Base-by-base conservation (phyloP, 495 filamentous ascomycete genomes). In the Gamarada debralockiae region DNA sequence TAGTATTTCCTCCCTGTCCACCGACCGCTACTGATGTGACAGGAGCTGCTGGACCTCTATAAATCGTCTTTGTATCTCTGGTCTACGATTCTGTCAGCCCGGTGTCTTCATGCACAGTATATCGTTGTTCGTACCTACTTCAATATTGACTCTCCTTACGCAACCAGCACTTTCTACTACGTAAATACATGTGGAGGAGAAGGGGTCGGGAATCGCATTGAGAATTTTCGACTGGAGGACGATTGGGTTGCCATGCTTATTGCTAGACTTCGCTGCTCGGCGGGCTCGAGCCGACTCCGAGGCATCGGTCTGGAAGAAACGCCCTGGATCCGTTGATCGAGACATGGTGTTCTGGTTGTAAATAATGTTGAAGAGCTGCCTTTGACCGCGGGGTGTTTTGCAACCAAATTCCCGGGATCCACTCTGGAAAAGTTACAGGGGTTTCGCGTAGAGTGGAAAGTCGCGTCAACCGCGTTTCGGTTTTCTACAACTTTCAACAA, bases 241-340 rank as follows among this genome's bases (percentile, higher is more conserved):
- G 61, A 97, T 86, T 12, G 93, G 93, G 55, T 83, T 76, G 57
- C 93, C 93, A 74, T 86, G 75, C 27, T 78, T 84, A 70, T 97
- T 98, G 50, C 76, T 75, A 38, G 91, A 80, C 70, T 97, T 97
- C 46, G 78, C 74, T 15, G 83, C 80, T 67, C 87, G 86, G 58
- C 91, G 87, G 47, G 79, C 70, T 44, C 78, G 75, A 53, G 85
- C 86, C 24, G 83, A 83, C 57, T 95, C 74, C 8, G 88, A 81
- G 25, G 88, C 78, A 61, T 84, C 84, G 15, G 90, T 92, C 69
- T 97, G 90, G 67, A 97, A 97, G 77, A 93, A 97, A 62, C 92
- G 73, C 20, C 82, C 79, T 33, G 79, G 75, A 58, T 90, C 76
- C 27, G 73, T 77, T 18, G 85, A 85, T 38, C 68, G 69, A 23